A percentile compares a stretch with the other conserved stretches of the same genome.
phyloP scores from a whole-genome alignment of 495 filamentous ascomycete species.

The Cercophora samala region DNA sequence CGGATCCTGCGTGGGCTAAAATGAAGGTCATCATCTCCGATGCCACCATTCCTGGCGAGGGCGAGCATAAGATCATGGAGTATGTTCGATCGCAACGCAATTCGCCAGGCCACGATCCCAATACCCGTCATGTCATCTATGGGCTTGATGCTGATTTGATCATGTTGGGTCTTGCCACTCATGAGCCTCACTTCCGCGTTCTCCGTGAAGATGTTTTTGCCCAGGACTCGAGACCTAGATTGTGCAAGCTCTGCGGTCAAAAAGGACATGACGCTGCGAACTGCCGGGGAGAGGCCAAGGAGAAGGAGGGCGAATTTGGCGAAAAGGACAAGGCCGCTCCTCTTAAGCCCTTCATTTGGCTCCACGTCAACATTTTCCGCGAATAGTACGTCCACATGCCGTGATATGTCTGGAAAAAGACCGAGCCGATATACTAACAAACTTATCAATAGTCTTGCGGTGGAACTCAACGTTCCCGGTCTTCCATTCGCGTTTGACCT shows the following conservation, averaged over 20 bases:
- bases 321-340: slow-evolving; percentile 70
- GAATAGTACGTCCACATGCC: slow-evolving; percentile 57
- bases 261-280: slow-evolving; percentile 80
- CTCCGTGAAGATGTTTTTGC: slow-evolving; percentile 96
- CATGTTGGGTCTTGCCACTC: slow-evolving; percentile 95
- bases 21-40: slow-evolving; percentile 98
- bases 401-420: background rate
- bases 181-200: slow-evolving; percentile 96
- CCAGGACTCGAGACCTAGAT: slow-evolving; percentile 74
- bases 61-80: slow-evolving; percentile 99
- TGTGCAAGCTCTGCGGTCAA: slow-evolving; percentile 85
- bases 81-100: slow-evolving; percentile 92
- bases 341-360: slow-evolving; percentile 94
- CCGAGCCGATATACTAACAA: background rate
- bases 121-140: slow-evolving; percentile 94
- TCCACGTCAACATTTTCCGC: slow-evolving; percentile 84
- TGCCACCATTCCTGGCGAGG: slow-evolving; percentile 94
- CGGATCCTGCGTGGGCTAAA: slow-evolving; percentile 93
- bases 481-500: slow-evolving; percentile 79
- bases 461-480: slow-evolving; percentile 77
- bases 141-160: slow-evolving; percentile 96
- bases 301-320: slow-evolving; percentile 79
- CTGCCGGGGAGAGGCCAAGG: slow-evolving; percentile 77
- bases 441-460: slow-evolving; percentile 51
- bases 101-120: slow-evolving; percentile 88